Evolutionary conservation across 306 rosid genomes (phyloP), one percentile per base, ranked within the genome.

Genomic region (Dalbergia oliveri): DNA sequence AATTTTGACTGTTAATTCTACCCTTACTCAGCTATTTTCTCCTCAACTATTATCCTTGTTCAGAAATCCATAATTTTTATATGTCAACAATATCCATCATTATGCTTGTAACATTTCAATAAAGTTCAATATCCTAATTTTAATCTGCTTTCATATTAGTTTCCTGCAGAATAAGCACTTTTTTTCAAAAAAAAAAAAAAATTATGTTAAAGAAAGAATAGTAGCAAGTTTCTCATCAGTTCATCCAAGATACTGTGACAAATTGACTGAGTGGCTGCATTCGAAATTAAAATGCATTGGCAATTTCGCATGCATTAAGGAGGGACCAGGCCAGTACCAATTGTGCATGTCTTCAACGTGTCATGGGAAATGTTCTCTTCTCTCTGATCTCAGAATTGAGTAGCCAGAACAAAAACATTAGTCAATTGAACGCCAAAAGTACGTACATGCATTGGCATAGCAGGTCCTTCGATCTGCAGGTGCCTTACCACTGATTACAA

Each of bases 271-370:
- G 44, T 6, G 62, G 12, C 33, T 57, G 19, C 26, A 57, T 57
- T 7, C 5, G 13, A 26, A 26, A 26, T 26, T 26, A 26, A 26
- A 26, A 26, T 26, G 31, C 31, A 26, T 26, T 26, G 31, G 31
- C 31, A 26, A 26, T 26, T 5, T 18, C 11, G 50, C 51, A 66
- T 41, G 54, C 34, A 7, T 11, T 67, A 3, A 73, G 13, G 0
- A 34, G 50, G 76, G 4, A n/a, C 23, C 11, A 19, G 35, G 31
- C 31, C 31, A 26, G 31, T 26, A 21, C 18, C 19, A 21, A 9
- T 39, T 77, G 73, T 77, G 81, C 75, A 77, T 77, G 81, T 77
- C 47, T 5, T 21, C 64, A 77, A 77, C 58, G 75, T 77, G 81
- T 66, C 65, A 76, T 14, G 39, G 66, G 51, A 76, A 66, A 23